Conservation (phyloP, 345 rosid species). For the Eutrema yunnanense region DNA sequence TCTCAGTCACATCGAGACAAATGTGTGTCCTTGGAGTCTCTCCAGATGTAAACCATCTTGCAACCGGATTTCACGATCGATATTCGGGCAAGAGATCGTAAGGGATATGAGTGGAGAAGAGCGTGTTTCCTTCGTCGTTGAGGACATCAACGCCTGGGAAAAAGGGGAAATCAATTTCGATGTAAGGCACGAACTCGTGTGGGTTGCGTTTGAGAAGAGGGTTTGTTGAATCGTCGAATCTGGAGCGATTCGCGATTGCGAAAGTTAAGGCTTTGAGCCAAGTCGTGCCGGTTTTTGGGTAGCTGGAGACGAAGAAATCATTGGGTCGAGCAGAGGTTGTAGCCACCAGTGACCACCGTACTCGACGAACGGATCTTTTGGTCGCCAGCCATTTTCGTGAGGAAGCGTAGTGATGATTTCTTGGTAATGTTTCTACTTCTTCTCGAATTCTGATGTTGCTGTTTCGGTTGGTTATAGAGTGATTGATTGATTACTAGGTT, state of each 20-base stretch:
- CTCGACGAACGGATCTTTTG: neutral
- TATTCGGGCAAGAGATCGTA: conserved; percentile 20
- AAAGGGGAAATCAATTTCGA: neutral
- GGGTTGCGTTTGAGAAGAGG: too few relatives aligned
- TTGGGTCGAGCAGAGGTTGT: conserved; percentile 18
- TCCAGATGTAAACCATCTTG: conserved; percentile 32
- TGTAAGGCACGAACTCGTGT: too few relatives aligned
- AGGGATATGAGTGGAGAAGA: conserved; percentile 32
- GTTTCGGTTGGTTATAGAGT: neutral
- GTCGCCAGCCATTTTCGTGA: conserved; percentile 23
- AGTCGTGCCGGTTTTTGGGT: conserved; percentile 34
- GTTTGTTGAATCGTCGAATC: neutral
- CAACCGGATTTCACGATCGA: neutral
- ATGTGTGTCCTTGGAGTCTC: conserved; percentile 29
- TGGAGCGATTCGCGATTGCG: conserved; percentile 22
- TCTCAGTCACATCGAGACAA: conserved; percentile 19
- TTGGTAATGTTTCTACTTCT: conserved; percentile 25
- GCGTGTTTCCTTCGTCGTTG: conserved; percentile 1
- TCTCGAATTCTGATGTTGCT: conserved; percentile 17
- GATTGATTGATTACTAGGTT: too few relatives aligned
- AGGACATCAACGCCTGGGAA: conserved; percentile 27
- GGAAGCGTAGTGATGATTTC: conserved; percentile 24
- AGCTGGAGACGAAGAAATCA: conserved; percentile 30
- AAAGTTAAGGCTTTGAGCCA: conserved; percentile 35
- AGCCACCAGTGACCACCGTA: conserved; percentile 19